phyloP scores from a whole-genome alignment of 2,329 filamentous ascomycete genomes.

The Clonostachys sp. region DNA sequence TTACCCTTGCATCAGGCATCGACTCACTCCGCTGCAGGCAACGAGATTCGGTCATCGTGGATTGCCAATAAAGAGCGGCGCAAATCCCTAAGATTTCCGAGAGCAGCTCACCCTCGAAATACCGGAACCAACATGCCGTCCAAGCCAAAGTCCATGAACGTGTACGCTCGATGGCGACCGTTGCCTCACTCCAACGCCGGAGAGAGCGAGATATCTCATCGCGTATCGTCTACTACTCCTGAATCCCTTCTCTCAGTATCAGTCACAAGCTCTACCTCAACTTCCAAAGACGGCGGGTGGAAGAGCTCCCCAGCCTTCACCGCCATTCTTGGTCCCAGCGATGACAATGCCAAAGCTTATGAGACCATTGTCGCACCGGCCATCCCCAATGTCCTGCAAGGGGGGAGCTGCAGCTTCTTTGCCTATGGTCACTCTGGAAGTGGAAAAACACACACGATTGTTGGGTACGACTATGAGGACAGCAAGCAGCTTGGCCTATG shows the following conservation, averaged over 20 bases:
- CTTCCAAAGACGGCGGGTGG: slow-evolving; percentile 5
- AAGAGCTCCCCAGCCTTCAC: slow-evolving; percentile 12
- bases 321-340: slow-evolving; percentile 14
- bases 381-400: slow-evolving; percentile 22
- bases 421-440: slow-evolving; percentile 44
- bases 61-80: too few species aligned
- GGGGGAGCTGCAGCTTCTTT: slow-evolving; percentile 34
- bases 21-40: too few species aligned
- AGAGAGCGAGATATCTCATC: background rate
- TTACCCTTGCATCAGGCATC: too few species aligned
- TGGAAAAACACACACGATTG: slow-evolving; percentile 39
- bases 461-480: slow-evolving; percentile 33
- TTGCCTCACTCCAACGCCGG: background rate
- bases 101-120: too few species aligned
- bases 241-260: background rate
- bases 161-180: slow-evolving; percentile 3
- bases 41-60: too few species aligned
- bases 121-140: too few species aligned
- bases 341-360: slow-evolving; percentile 14
- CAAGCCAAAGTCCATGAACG: background rate
- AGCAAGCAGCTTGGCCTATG: slow-evolving; percentile 25
- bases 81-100: too few species aligned
- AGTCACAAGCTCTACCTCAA: background rate
- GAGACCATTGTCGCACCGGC: slow-evolving; percentile 21
- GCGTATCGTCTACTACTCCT: background rate